Evolutionary conservation across 345 rosid species (phyloP), one percentile per base, ranked within the genome.

Genomic region (Microthlaspi erraticum): DNA sequence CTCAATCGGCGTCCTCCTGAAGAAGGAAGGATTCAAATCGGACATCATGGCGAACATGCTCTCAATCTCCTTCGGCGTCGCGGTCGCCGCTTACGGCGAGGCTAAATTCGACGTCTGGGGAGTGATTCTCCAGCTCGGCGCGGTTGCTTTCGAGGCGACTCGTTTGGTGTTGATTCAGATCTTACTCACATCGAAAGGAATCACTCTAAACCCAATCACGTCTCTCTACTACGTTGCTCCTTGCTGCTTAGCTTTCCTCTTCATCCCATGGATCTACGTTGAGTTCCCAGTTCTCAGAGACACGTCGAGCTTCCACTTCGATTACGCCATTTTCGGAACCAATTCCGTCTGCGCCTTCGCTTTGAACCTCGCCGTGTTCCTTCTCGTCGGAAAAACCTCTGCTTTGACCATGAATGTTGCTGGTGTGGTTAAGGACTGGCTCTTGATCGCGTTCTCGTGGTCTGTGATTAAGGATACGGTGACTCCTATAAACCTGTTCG

Each of bases 321-420:
- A 93, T 86, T 93, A 88, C 81, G 87, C 80, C 1, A 76, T 93
- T 10, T 93, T 93, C 39, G 98, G 98, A 14, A 87, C 96, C 65
- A 93, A 93, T 74, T 89, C 97, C 3, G 1, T 89, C 1, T 93
- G 98, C 60, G 97, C 98, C 0, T 93, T 93, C 7, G 97, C 96
- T 0, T 48, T 93, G 83, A 93, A 93, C 70, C 88, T 91, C 0
- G 98, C 97, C 8, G 98, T 93, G 77, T 93, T 93, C 80, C 76
- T 93, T 67, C 96, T 93, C 7, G 97, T 93, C 8, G 98, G 98
- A 6, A 93, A 93, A 77, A 93, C 98, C 5, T 93, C 98, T 2
- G 98, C 98, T 20, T 77, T 93, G 88, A 91, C 98, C 9, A 93
- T 93, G 98, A 93, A 93, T 75, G 98, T 93, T 59, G 98, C 98